phyloP scores from a whole-genome alignment of 2,329 filamentous ascomycete species.

The Monosporascus sp. region DNA sequence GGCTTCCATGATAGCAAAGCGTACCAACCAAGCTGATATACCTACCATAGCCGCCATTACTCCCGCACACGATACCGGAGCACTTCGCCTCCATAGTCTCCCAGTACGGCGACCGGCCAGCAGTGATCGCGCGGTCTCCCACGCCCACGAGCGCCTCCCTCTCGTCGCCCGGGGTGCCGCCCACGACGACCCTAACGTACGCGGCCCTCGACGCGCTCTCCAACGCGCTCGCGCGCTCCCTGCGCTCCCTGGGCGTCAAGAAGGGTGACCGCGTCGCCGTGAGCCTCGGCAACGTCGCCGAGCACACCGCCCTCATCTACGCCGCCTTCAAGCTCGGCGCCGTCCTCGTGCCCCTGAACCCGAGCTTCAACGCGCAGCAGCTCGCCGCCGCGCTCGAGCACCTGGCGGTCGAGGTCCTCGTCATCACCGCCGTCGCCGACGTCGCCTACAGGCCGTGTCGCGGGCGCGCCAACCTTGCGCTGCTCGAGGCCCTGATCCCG shows the following conservation, averaged over 20 bases:
- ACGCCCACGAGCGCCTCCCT: constrained; percentile 16
- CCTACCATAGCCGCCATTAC: constrained; percentile 53
- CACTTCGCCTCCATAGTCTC: constrained; percentile 65
- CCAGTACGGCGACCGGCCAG: constrained; percentile 57
- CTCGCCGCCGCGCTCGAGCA: constrained; percentile 74
- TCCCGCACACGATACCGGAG: constrained; percentile 63
- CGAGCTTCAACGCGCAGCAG: constrained; percentile 76
- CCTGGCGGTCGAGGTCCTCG: constrained; percentile 65
- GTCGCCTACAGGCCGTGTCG: constrained; percentile 59
- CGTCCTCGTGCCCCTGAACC: constrained; percentile 88
- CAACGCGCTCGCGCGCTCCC: constrained; percentile 67
- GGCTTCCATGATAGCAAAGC: too few relatives aligned
- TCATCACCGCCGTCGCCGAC: constrained; percentile 86
- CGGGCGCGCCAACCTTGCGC: constrained; percentile 47
- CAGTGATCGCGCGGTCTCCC: constrained; percentile 49
- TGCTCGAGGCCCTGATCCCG: constrained; percentile 42
- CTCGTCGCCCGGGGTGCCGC: constrained; percentile 39
- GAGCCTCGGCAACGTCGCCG: constrained; percentile 77
- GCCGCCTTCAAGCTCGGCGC: constrained; percentile 93
- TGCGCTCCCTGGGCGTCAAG: constrained; percentile 64
- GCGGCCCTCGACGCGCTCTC: constrained; percentile 68
- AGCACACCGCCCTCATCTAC: constrained; percentile 82
- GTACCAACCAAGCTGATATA: too few relatives aligned
- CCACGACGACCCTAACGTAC: constrained; percentile 70
- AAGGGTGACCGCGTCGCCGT: constrained; percentile 85